Base-by-base conservation (phyloP, 1,284 basidiomycete species). In the Papiliotrema flavescens region DNA sequence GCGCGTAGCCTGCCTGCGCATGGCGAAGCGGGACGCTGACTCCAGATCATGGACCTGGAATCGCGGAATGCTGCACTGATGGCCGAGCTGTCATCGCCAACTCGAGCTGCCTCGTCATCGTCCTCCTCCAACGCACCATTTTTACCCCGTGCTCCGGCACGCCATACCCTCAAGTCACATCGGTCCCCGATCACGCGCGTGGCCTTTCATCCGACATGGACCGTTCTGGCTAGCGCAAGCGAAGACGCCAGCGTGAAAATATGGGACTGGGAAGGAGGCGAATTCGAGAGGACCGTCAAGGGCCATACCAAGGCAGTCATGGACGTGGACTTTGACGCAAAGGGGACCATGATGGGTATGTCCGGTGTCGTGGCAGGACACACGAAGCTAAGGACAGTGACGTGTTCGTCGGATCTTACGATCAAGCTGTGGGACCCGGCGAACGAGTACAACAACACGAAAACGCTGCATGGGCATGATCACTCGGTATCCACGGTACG, bases 221-320 rank as follows among this genome's bases (percentile, higher is more conserved):
- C 86, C 39, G 80, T 89, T 15, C 75, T 94, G 32, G 91, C 88
- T 11, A 88, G 86, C 28, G 90, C 89, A 5, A 89, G 87, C 63
- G 91, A 93, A 69, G 91, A 95, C 69, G 81, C 88, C 36, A 90
- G 85, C 2, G 83, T 94, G 65, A 94, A 94, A 78, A 84, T 95
- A 49, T 94, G 91, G 90, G 91, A 95, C 70, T 95, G 91, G 90
- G 91, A 95, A 71, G 88, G 88, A 37, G 91, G 91, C 24, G 91
- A 94, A 62, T 88, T 93, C 67, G 92, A 95, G 73, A 78, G 89
- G 56, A 94, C 92, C 8, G 77, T 95, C 56, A 95, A 94, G 76
- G 90, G 91, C 0, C 91, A 95, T 78, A 94, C 91, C 36, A 90
- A 90, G 70, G 83, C 87, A 19, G 87, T 95, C 19, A 85, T 85